Evolutionary conservation across 306 rosid species (phyloP).

Genomic region (Biancaea sappan): DNA sequence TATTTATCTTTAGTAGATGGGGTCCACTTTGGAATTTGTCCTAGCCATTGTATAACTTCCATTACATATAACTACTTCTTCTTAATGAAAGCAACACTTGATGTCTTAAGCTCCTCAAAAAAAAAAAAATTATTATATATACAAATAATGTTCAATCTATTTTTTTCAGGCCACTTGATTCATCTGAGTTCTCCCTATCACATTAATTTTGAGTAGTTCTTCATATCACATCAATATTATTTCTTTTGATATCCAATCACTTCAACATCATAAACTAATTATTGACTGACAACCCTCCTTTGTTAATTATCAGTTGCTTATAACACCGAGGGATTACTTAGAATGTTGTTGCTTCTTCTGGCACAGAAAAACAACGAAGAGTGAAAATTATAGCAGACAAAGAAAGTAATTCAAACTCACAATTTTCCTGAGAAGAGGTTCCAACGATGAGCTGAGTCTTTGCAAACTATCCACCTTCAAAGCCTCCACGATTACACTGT

Average conservation of each 20-base stretch:
- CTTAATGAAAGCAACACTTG: not conserved
- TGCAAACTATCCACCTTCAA: slow-evolving; percentile 89
- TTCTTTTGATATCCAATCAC: not conserved
- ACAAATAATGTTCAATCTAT: not conserved
- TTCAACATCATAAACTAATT: too few relatives aligned
- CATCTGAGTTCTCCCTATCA: not conserved
- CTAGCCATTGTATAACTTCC: not conserved
- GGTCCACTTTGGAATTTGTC: not conserved
- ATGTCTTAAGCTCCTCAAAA: slow-evolving; percentile 11
- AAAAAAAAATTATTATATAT: not conserved
- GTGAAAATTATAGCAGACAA: slow-evolving; percentile 8
- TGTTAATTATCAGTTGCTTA: not conserved
- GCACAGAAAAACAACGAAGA: not conserved
- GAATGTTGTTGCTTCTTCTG: not conserved
- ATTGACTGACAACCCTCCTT: not conserved
- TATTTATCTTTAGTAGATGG: not conserved
- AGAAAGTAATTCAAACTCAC: slow-evolving; percentile 51
- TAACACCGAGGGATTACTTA: not conserved
- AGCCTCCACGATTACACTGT: slow-evolving; percentile 89
- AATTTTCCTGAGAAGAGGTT: slow-evolving; percentile 85
- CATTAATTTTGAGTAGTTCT: not conserved
- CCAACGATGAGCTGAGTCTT: slow-evolving; percentile 78
- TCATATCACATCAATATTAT: not conserved
- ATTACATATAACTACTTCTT: not conserved
- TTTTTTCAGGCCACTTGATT: not conserved